Evolutionary conservation across 306 rosid species (phyloP), one percentile per base, ranked within the genome.

Genomic region (Fragaria vesca): DNA sequence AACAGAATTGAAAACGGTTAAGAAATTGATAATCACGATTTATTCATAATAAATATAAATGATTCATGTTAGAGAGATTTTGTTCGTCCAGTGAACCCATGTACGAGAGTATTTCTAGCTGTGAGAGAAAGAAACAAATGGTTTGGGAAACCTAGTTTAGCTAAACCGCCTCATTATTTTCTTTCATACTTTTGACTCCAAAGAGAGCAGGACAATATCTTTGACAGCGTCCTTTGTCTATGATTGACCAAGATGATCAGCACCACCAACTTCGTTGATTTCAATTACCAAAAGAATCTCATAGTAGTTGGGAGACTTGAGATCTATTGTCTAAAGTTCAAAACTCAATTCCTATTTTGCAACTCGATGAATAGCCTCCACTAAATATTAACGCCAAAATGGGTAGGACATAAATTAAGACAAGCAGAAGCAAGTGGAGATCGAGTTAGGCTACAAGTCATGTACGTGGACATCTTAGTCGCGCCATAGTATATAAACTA

Each of bases 221-320:
- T 43, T 62, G 61, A 30, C 45, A 46, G 34, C 47, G 21, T 62
- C 60, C 21, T 6, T 43, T 6, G 61, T 75, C 61, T 46, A 17
- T 46, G 61, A 11, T 61, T 75, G 78, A 75, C 71, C 78, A 46
- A 75, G 8, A 75, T 17, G 46, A 45, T 24, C 36, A 62, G 67
- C 30, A 74, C 24, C 77, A 42, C 54, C 34, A 20, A 61, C 32
- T 5, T 1, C 40, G 34, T 75, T 11, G 71, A 75, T 40, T 74
- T 42, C 69, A 13, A 74, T 40, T 16, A 40, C 38, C 18, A 40
- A 42, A 74, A 58, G 30, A 74, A 16, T 57, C 52, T 21, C 54
- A 74, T 2, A 42, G 24, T 73, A 13, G 67, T 38, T 55, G 52
- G 26, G 65, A 52, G 65, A 54, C 45, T 34, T 55, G 77, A 55